phyloP scores from a whole-genome alignment of 805 yeast species.

The Brettanomyces naardenensis region DNA sequence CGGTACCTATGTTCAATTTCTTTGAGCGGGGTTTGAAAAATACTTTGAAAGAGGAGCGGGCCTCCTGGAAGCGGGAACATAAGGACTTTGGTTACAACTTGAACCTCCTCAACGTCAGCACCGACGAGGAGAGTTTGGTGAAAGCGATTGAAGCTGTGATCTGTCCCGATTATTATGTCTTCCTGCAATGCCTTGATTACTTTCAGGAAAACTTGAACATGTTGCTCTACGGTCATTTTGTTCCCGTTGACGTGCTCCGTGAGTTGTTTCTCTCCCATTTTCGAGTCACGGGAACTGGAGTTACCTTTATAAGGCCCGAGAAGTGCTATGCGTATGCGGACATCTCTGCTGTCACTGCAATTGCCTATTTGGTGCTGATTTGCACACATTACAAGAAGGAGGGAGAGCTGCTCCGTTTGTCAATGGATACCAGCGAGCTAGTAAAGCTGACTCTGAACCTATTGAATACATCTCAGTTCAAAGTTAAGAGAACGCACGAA shows the following conservation, averaged over 20 bases:
- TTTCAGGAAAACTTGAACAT: constrained; percentile 1
- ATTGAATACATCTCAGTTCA: neutral
- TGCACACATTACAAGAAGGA: neutral
- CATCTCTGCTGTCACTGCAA: neutral
- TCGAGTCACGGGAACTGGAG: neutral
- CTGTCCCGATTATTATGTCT: neutral
- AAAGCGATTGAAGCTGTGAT: neutral
- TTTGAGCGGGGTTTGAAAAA: neutral
- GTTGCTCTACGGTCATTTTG: constrained; percentile 1
- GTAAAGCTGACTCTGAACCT: neutral
- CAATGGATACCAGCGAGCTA: neutral
- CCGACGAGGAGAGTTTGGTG: neutral
- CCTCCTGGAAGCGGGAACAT: neutral
- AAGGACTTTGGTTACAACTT: neutral
- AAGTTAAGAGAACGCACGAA: neutral
- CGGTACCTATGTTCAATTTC: neutral
- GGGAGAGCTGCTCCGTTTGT: neutral
- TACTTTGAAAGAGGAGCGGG: neutral
- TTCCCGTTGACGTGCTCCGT: constrained; percentile 1
- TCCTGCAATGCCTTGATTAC: constrained; percentile 1
- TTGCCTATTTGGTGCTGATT: neutral
- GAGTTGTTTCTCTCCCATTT: neutral
- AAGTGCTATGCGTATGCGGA: neutral
- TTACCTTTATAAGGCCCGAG: neutral
- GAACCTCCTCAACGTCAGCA: neutral